phyloP scores from a whole-genome alignment of 192 early-diverging fungal genomes.

The Coemansia sp. region DNA sequence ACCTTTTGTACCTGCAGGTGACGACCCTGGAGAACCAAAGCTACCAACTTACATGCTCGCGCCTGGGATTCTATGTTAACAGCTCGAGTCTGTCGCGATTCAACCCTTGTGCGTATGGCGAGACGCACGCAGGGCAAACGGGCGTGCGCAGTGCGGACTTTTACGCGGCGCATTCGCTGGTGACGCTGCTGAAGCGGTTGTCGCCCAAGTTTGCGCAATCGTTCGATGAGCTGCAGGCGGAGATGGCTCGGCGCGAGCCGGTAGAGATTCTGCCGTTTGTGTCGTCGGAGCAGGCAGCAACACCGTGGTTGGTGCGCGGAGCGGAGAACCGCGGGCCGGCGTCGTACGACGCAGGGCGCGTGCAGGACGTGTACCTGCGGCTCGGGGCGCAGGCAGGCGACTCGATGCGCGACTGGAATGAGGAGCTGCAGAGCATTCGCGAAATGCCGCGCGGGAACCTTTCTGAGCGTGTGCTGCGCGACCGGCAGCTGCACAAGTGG shows the following conservation, averaged over 20 bases:
- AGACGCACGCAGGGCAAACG: constrained; percentile 24
- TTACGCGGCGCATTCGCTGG: constrained; percentile 61
- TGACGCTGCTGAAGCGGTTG: constrained; percentile 62
- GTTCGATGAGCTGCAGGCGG: constrained; percentile 67
- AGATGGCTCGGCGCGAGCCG: constrained; percentile 59
- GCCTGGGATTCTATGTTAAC: constrained; percentile 88
- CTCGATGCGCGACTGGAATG: constrained; percentile 91
- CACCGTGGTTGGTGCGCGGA: constrained; percentile 80
- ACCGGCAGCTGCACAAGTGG: constrained; percentile 78
- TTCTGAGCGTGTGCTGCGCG: constrained; percentile 82
- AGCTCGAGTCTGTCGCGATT: constrained; percentile 70
- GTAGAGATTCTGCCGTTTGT: constrained; percentile 79
- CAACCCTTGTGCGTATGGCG: constrained; percentile 54
- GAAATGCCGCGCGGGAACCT: constrained; percentile 75
- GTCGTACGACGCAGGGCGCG: constrained; percentile 33
- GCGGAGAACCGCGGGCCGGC: constrained; percentile 24
- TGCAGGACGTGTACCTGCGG: constrained; percentile 32
- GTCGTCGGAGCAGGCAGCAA: constrained; percentile 60
- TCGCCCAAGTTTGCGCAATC: constrained; percentile 70
- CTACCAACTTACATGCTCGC: constrained; percentile 80
- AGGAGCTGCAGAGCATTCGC: constrained; percentile 86
- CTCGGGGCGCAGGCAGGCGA: constrained; percentile 32
- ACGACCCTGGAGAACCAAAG: constrained; percentile 82
- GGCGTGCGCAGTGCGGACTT: constrained; percentile 41
- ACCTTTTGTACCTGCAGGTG: constrained; percentile 87